Evolutionary conservation across 148 eudicot species (phyloP).

Genomic region (Rhododendron kiyosumense): DNA sequence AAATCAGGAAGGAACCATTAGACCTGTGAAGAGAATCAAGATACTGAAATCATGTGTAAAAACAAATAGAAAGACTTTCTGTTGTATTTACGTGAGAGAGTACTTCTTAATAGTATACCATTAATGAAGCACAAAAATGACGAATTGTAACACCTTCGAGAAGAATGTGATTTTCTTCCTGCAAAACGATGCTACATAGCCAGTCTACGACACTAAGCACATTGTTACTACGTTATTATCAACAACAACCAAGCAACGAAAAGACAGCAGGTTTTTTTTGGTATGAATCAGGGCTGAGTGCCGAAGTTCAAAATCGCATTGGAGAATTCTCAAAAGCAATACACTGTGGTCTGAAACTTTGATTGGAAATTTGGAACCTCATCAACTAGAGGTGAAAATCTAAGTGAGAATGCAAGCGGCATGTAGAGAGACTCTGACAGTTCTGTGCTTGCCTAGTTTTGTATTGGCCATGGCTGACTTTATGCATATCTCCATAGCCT

Average conservation of each 20-base stretch:
- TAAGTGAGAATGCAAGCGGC: too few relatives aligned
- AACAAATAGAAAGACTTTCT: background rate
- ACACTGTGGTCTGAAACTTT: background rate
- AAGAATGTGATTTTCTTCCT: background rate
- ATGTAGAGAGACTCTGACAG: background rate
- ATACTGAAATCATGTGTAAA: background rate
- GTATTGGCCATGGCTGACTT: background rate
- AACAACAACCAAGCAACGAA: background rate
- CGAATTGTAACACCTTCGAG: background rate
- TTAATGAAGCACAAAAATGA: background rate
- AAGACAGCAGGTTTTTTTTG: background rate
- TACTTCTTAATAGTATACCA: background rate
- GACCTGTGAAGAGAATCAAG: constrained; percentile 1
- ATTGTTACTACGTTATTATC: background rate
- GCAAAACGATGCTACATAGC: background rate
- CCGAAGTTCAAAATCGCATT: background rate
- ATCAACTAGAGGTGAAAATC: background rate
- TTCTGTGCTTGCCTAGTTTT: background rate
- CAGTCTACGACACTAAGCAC: background rate
- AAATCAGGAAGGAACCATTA: background rate
- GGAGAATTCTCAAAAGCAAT: background rate
- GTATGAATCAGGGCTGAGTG: background rate
- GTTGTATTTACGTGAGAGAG: background rate
- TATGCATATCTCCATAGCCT: background rate
- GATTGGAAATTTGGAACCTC: background rate